phyloP scores from a whole-genome alignment of 306 rosid species.

The Rosa lucieae region DNA sequence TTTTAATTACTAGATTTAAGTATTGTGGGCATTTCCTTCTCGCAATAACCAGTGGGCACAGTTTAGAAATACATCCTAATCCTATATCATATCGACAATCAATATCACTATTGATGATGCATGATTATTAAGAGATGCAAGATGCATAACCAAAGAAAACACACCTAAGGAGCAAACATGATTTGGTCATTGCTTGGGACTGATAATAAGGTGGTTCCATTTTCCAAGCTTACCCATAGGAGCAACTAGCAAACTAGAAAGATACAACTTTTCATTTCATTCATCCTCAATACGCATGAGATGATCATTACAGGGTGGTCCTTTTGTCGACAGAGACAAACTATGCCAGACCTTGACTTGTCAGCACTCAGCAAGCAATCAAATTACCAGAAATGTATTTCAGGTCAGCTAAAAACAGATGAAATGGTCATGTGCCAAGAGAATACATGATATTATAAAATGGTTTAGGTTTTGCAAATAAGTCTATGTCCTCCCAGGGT shows the following conservation, averaged over 20 bases:
- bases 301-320: background rate
- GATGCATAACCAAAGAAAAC: background rate
- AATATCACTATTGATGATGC: too few relatives aligned
- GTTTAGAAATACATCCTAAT: too few relatives aligned
- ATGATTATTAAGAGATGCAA: too few relatives aligned
- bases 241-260: background rate
- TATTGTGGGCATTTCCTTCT: too few relatives aligned
- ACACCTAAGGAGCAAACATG: background rate
- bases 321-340: background rate
- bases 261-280: background rate
- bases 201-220: too few relatives aligned
- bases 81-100: too few relatives aligned
- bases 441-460: background rate
- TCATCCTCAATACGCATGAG: background rate
- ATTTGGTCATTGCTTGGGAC: background rate
- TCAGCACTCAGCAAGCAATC: background rate
- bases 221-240: background rate
- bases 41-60: too few relatives aligned
- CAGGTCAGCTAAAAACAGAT: background rate
- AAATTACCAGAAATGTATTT: background rate
- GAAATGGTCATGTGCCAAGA: background rate
- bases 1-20: too few relatives aligned
- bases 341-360: background rate
- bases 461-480: slow-evolving; percentile 8
- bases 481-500: background rate